Base-by-base conservation (phyloP, 1,139 yeast species). In the Blastobotrys elegans region DNA sequence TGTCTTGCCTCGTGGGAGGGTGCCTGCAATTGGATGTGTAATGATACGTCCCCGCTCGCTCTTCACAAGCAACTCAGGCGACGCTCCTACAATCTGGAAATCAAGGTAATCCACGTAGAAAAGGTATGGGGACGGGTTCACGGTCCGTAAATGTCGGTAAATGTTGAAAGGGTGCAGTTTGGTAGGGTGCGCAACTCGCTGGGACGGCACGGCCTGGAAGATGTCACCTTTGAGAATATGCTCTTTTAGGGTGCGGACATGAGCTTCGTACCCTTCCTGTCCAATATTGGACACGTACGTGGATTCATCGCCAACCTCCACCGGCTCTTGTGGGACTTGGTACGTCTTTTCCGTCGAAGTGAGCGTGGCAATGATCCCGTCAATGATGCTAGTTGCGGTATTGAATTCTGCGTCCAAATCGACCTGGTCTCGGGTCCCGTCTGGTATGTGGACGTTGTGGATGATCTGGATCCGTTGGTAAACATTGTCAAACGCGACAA, bases 21-120 rank as follows among this genome's bases (percentile, higher is more conserved):
- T 92, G 46, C 98, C 98, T 1, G 98, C 98, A 64, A 92, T 92
- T 24, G 98, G 98, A 66, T 92, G 97, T 3, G 97, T 92, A 41
- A 90, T 76, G 29, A 92, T 79, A 57, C 86, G 80, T 54, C 85
- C 82, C 38, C 82, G 74, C 57, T 89, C 97, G 2, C 87, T 74
- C 67, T 87, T 87, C 48, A 92, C 97, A 48, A 92, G 73, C 50
- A 90, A 72, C 65, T 92, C 98, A 1, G 98, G 98, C 17, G 97
- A 88, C 0, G 98, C 98, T 38, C 98, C 98, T 49, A 92, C 92
- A 47, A 92, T 79, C 66, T 90, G 96, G 72, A 92, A 92, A 57
- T 88, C 97, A 50, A 86, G 64, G 61, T 86, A 84, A 66, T 92
- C 97, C 56, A 92, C 82, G 68, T 89, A 92, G 65, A 92, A 92